A percentile compares a stretch with the other conserved stretches of the same genome.
These are phyloP conservation scores for Saccharomycopsis synnaedendra DNA, from an alignment of 805 yeast genomes.

Conservation along the genomic window DNA sequence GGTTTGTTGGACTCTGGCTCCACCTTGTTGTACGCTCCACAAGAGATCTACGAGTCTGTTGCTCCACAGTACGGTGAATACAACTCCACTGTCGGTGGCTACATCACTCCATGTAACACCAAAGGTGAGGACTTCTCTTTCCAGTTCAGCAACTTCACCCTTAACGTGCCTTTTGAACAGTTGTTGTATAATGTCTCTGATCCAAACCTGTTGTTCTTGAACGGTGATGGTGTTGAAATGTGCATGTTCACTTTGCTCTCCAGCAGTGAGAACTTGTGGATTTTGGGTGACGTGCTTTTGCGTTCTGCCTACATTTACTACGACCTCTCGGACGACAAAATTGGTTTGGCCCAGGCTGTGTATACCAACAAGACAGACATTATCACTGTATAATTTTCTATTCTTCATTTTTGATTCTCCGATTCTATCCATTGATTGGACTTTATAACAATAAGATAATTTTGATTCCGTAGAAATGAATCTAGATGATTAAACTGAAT, in stretches of 20 bases:
- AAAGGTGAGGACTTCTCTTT: slow-evolving; percentile 31
- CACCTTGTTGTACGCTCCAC: slow-evolving; percentile 34
- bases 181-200: slow-evolving; percentile 19
- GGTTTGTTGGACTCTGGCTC: slow-evolving; percentile 37
- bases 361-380: slow-evolving; percentile 25
- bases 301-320: slow-evolving; percentile 42
- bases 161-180: slow-evolving; percentile 15
- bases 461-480: too few relatives aligned
- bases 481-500: too few relatives aligned
- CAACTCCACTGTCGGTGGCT: slow-evolving; percentile 23
- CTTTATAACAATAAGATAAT: too few relatives aligned
- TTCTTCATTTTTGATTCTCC: not conserved
- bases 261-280: slow-evolving; percentile 27
- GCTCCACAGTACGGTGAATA: slow-evolving; percentile 22
- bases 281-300: slow-evolving; percentile 44
- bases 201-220: slow-evolving; percentile 34
- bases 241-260: slow-evolving; percentile 35
- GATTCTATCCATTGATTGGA: too few relatives aligned
- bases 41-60: slow-evolving; percentile 19
- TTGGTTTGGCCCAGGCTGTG: slow-evolving; percentile 37
- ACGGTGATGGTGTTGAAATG: slow-evolving; percentile 23
- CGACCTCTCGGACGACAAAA: slow-evolving; percentile 34
- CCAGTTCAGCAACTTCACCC: slow-evolving; percentile 30
- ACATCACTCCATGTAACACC: slow-evolving; percentile 17
- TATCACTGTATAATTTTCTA: slow-evolving; percentile 27